Percentiles rank a stretch among this genome's conserved stretches.
Conservation (phyloP, 163 green algal genomes). For the Scenedesmus sp. region DNA sequence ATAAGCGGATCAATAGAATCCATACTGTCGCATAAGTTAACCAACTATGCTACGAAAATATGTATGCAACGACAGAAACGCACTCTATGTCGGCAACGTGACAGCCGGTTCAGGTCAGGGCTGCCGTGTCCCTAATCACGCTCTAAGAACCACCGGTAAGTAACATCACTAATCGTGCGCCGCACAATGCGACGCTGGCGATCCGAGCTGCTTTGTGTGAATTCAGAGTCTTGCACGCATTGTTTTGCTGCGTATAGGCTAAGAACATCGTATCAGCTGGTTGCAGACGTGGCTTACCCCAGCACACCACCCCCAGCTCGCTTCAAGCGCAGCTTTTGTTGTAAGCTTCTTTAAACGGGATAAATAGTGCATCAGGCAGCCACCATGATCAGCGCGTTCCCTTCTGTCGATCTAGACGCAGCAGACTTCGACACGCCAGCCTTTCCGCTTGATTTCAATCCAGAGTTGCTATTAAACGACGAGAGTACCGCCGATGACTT, state of each 20-base stretch:
- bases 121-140: neutral
- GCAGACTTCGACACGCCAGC: conserved; percentile 7
- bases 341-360: neutral
- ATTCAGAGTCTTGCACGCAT: neutral
- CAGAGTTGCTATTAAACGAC: conserved; percentile 15
- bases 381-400: neutral
- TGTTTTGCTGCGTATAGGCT: neutral
- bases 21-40: too few species aligned
- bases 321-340: neutral
- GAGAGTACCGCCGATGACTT: neutral
- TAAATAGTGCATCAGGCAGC: neutral
- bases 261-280: neutral
- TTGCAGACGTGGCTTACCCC: neutral
- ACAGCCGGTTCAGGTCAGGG: too few species aligned
- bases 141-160: neutral
- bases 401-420: neutral
- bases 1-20: too few species aligned
- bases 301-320: neutral
- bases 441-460: conserved; percentile 38
- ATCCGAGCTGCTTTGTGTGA: neutral
- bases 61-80: too few species aligned
- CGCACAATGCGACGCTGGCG: neutral
- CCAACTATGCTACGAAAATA: too few species aligned
- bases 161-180: neutral
- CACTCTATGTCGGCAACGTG: too few species aligned